Evolutionary conservation across 2,329 filamentous ascomycete species (phyloP).

Genomic region (Mycosphaerella arachidis): DNA sequence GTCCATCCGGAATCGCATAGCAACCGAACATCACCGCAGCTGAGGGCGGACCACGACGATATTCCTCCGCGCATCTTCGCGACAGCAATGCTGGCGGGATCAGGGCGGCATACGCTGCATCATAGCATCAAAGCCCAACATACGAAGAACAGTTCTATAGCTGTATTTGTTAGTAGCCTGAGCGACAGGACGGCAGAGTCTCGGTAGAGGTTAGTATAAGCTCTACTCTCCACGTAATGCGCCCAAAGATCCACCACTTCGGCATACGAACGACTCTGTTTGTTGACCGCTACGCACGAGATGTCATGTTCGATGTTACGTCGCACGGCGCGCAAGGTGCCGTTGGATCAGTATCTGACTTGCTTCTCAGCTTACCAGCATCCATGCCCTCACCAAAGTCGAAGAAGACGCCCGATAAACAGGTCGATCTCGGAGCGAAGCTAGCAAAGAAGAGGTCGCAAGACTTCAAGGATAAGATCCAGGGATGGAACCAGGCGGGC

Average conservation of each 20-base stretch:
- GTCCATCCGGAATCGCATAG: background rate
- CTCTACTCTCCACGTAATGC: slow-evolving; percentile 6
- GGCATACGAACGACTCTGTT: background rate
- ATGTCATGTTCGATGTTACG: slow-evolving; percentile 25
- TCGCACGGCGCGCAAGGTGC: slow-evolving; percentile 21
- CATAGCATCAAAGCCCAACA: background rate
- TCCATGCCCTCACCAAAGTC: slow-evolving; percentile 26
- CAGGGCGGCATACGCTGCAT: slow-evolving; percentile 1
- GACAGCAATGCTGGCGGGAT: slow-evolving; percentile 4
- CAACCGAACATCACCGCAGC: background rate
- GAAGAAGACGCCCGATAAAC: slow-evolving; percentile 30
- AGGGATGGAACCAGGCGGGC: slow-evolving; percentile 30
- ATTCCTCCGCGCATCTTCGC: background rate
- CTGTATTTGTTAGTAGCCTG: background rate
- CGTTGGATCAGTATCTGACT: slow-evolving; percentile 26
- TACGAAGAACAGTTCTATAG: background rate
- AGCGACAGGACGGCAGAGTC: slow-evolving; percentile 4
- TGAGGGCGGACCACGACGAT: background rate
- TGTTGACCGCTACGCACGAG: background rate
- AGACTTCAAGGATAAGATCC: slow-evolving; percentile 32
- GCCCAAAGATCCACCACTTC: background rate
- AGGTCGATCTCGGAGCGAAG: slow-evolving; percentile 26
- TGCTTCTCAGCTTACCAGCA: slow-evolving; percentile 20
- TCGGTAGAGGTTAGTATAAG: slow-evolving; percentile 11
- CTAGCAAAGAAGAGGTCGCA: slow-evolving; percentile 30